A percentile compares a stretch with the other conserved stretches of the same genome.
phyloP scores from a whole-genome alignment of 352 stramenopile genomes.

The Phytophthora pinifolia region DNA sequence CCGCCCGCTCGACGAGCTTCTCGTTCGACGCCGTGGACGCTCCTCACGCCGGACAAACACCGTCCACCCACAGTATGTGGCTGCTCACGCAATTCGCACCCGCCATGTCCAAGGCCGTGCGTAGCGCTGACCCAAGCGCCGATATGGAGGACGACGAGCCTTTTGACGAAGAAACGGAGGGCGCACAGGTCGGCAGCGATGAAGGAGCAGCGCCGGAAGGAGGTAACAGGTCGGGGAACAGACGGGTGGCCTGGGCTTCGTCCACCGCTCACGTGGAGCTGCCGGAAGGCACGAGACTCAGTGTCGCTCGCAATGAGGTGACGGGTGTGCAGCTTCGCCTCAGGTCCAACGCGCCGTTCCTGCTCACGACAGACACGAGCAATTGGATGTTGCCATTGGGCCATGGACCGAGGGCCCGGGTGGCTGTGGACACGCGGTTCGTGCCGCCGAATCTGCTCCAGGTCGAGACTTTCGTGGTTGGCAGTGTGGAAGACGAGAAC shows the following conservation, averaged over 20 bases:
- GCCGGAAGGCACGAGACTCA: slow-evolving; percentile 43
- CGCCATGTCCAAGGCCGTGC: slow-evolving; percentile 51
- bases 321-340: slow-evolving; percentile 57
- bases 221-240: slow-evolving; percentile 10
- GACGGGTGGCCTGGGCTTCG: slow-evolving; percentile 40
- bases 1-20: slow-evolving; percentile 18
- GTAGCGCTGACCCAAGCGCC: slow-evolving; percentile 23
- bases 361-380: slow-evolving; percentile 47
- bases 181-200: slow-evolving; percentile 4
- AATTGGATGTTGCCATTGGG: slow-evolving; percentile 64
- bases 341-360: slow-evolving; percentile 53
- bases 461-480: slow-evolving; percentile 57
- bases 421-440: slow-evolving; percentile 56
- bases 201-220: slow-evolving; percentile 4
- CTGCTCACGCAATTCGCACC: slow-evolving; percentile 49
- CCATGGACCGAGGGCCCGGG: slow-evolving; percentile 55
- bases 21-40: slow-evolving; percentile 30
- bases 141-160: slow-evolving; percentile 48
- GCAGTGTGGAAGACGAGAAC: slow-evolving; percentile 63
- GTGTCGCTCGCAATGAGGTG: slow-evolving; percentile 54
- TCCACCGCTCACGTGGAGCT: slow-evolving; percentile 30
- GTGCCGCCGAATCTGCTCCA: slow-evolving; percentile 47
- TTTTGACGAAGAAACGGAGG: slow-evolving; percentile 36
- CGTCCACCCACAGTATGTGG: slow-evolving; percentile 33
- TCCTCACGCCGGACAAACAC: background rate